Evolutionary conservation across 768 basidiomycete genomes (phyloP).

Genomic region (Trametes sanguinea): DNA sequence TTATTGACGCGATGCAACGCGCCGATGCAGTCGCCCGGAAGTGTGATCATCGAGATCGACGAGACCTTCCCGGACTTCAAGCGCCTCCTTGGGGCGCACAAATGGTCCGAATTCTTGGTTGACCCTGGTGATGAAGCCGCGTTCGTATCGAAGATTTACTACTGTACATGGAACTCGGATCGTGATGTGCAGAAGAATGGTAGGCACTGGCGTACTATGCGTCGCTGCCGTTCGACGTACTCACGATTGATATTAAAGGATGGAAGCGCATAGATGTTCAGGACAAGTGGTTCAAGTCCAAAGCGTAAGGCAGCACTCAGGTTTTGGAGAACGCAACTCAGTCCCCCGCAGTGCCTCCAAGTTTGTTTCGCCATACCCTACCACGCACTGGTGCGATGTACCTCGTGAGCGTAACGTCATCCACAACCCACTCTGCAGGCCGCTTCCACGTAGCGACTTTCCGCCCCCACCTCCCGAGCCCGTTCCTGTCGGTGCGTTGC

Average conservation of each 20-base stretch:
- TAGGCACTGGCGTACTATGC: slow-evolving; percentile 26
- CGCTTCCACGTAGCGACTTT: slow-evolving; percentile 40
- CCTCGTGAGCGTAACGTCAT: slow-evolving; percentile 42
- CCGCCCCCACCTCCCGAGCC: slow-evolving; percentile 31
- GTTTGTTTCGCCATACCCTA: slow-evolving; percentile 44
- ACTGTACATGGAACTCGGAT: slow-evolving; percentile 40
- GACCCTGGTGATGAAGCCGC: slow-evolving; percentile 35
- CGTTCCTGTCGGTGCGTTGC: slow-evolving; percentile 36
- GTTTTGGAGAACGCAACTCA: neutral
- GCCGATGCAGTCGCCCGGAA: slow-evolving; percentile 40
- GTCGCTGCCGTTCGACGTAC: too few relatives aligned
- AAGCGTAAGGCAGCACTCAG: neutral
- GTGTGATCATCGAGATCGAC: slow-evolving; percentile 47
- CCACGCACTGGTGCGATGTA: slow-evolving; percentile 39
- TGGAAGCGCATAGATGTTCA: slow-evolving; percentile 49
- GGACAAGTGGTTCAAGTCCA: slow-evolving; percentile 44
- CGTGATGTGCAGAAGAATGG: slow-evolving; percentile 49
- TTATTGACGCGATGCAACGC: neutral
- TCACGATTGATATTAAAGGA: slow-evolving; percentile 30
- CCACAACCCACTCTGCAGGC: slow-evolving; percentile 42
- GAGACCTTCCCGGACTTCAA: slow-evolving; percentile 36
- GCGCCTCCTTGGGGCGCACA: slow-evolving; percentile 44
- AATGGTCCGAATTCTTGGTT: slow-evolving; percentile 43
- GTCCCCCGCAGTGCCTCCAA: slow-evolving; percentile 16
- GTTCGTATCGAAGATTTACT: slow-evolving; percentile 39